Evolutionary conservation across 2,329 filamentous ascomycete genomes (phyloP), one percentile per base, ranked within the genome.

Genomic region (Diplocarpon mali): DNA sequence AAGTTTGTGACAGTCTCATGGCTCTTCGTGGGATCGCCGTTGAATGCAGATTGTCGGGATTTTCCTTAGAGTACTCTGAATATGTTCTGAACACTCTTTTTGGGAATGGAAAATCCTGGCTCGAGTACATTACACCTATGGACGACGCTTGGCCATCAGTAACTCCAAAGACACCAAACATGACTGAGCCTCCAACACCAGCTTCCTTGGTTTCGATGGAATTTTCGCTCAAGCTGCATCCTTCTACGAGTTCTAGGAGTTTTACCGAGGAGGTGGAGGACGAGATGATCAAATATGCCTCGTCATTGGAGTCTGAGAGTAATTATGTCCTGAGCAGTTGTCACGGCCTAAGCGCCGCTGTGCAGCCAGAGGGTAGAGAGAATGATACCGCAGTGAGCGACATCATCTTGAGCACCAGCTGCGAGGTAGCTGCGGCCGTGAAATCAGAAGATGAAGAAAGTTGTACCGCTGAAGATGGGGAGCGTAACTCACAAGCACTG

Each of bases 11-110:
- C 38, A 34, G 31, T 10, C 16, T 54, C 9, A 35, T 31, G 16
- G 36, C 42, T 15, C 48, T 57, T 37, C 42, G 46, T 7, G 51
- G 53, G 3, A 45, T 42, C 13, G 16, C 54, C 8, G 38, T 44
- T 6, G 41, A 28, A 6, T 53, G 38, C 15, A 41, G 55, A 38
- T 31, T 57, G 4, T 49, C 52, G 14, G 55, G 55, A 16, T 56
- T 57, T 41, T 32, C 43, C 11, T 16, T 36, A 3, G 42, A 45
- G 27, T 53, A 52, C 14, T 46, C 52, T 10, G 31, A 43, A 17
- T 39, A 35, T 13, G 20, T 54, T 10, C 39, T 57, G 2, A 14
- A 45, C 9, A 40, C 40, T 17, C 36, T 55, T 2, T 57, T 53
- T n/a, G 38, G 14, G 3, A 37, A 47, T 12, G 49, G 36, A 10